These are phyloP conservation scores for Coemansia sp. DNA, from an alignment of 192 early-diverging fungal genomes.

Conservation along the genomic window DNA sequence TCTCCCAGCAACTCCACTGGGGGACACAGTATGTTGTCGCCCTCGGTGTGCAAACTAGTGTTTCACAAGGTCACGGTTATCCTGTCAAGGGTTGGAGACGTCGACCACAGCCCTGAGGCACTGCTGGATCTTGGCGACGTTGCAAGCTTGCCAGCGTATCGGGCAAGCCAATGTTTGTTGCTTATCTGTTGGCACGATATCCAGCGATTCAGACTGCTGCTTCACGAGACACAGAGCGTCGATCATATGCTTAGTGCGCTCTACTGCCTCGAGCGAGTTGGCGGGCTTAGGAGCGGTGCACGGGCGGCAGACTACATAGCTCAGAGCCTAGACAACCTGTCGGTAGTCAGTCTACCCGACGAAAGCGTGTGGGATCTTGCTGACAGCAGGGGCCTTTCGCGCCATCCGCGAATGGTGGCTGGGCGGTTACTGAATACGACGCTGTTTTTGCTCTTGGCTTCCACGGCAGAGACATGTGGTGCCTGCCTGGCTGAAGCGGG, in stretches of 20 bases:
- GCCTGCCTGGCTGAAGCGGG: not conserved
- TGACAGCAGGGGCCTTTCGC: not conserved
- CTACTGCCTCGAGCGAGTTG: not conserved
- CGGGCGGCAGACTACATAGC: slow-evolving; percentile 10
- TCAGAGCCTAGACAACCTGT: slow-evolving; percentile 29
- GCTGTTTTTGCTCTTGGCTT: slow-evolving; percentile 12
- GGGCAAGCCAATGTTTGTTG: slow-evolving; percentile 17
- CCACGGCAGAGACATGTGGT: not conserved
- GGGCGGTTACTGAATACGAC: slow-evolving; percentile 4
- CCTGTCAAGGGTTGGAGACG: not conserved
- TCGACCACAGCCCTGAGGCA: not conserved
- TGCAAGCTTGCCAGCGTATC: not conserved
- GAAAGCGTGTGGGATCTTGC: slow-evolving; percentile 33
- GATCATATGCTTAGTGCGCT: slow-evolving; percentile 12
- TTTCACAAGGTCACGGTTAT: slow-evolving; percentile 16
- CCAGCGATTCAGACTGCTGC: slow-evolving; percentile 16
- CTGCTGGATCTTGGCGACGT: not conserved
- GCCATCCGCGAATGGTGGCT: not conserved
- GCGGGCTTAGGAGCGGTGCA: not conserved
- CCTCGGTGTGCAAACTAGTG: slow-evolving; percentile 28
- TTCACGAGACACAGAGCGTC: slow-evolving; percentile 36
- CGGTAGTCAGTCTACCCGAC: slow-evolving; percentile 39
- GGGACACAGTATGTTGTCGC: slow-evolving; percentile 2
- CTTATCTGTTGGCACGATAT: slow-evolving; percentile 20
- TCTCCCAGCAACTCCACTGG: not conserved